Evolutionary conservation across 2,329 filamentous ascomycete genomes (phyloP).

Genomic region (Penicillium sp.): DNA sequence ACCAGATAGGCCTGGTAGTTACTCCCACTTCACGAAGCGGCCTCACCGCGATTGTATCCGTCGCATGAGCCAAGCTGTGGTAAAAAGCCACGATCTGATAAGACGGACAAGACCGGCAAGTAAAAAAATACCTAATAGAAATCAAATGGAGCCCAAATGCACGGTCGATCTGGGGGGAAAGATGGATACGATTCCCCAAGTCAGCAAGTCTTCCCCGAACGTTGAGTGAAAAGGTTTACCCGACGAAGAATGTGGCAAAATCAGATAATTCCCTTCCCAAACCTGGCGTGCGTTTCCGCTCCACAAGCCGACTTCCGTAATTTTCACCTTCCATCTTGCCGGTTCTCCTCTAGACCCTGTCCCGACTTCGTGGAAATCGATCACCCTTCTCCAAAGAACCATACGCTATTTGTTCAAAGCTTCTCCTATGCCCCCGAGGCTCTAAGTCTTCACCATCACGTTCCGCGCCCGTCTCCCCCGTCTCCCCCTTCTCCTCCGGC

Average conservation of each 20-base stretch:
- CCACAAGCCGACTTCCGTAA: conserved; percentile 8
- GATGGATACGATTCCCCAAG: conserved; percentile 10
- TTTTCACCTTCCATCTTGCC: conserved; percentile 3
- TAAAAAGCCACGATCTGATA: background rate
- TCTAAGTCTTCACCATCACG: background rate
- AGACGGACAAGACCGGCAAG: background rate
- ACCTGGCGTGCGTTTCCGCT: conserved; percentile 3
- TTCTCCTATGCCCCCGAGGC: background rate
- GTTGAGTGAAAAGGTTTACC: background rate
- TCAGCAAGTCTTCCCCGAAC: background rate
- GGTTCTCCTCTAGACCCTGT: background rate
- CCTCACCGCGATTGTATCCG: background rate
- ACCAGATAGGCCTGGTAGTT: background rate
- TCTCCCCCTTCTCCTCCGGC: background rate
- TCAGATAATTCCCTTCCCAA: conserved; percentile 15
- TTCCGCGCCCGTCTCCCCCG: background rate
- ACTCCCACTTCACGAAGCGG: background rate
- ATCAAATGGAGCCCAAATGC: conserved; percentile 7
- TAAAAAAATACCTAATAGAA: background rate
- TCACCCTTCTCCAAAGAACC: conserved; percentile 6
- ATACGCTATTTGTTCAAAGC: background rate
- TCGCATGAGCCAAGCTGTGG: no score
- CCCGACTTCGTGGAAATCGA: conserved; percentile 1
- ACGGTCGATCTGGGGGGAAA: conserved; percentile 18
- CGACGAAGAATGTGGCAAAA: conserved; percentile 18